These are phyloP conservation scores for Rhododendron kiyosumense DNA, from an alignment of 148 eudicot species.

Conservation along the genomic window DNA sequence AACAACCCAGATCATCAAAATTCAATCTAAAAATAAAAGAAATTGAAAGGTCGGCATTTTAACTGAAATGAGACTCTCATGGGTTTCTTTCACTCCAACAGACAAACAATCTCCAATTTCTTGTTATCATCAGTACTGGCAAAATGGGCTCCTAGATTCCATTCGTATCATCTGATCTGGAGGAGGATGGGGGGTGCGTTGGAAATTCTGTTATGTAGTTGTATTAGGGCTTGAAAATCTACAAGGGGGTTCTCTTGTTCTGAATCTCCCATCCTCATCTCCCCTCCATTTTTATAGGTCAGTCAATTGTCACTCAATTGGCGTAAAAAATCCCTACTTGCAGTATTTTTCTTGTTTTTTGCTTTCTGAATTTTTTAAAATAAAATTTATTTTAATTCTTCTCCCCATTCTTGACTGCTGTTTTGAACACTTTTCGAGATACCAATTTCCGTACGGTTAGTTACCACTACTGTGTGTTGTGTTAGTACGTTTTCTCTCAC, in stretches of 20 bases:
- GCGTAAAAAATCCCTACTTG: not conserved
- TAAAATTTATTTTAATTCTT: not conserved
- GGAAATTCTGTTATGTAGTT: not conserved
- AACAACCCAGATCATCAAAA: too few species aligned
- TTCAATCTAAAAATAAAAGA: too few species aligned
- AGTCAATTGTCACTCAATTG: not conserved
- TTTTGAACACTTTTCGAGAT: not conserved
- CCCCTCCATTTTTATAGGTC: slow-evolving; percentile 14
- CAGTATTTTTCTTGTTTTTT: not conserved
- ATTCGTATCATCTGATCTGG: slow-evolving; percentile 11
- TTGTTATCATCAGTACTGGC: not conserved
- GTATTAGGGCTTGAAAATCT: slow-evolving; percentile 13
- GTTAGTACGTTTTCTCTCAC: not conserved
- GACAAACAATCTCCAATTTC: not conserved
- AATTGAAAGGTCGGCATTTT: too few species aligned
- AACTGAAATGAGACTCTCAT: too few species aligned
- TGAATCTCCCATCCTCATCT: slow-evolving; percentile 3
- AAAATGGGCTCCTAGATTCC: slow-evolving; percentile 2
- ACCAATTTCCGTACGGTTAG: not conserved
- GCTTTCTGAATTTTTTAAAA: not conserved
- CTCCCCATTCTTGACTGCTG: not conserved
- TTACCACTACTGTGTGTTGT: not conserved
- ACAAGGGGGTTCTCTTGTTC: not conserved
- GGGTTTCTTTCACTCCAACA: not conserved
- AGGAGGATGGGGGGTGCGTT: not conserved